A percentile compares a stretch with the other conserved stretches of the same genome.
Conservation (phyloP, 2,329 filamentous ascomycete genomes). For the Orbilia blumenaviensis region DNA sequence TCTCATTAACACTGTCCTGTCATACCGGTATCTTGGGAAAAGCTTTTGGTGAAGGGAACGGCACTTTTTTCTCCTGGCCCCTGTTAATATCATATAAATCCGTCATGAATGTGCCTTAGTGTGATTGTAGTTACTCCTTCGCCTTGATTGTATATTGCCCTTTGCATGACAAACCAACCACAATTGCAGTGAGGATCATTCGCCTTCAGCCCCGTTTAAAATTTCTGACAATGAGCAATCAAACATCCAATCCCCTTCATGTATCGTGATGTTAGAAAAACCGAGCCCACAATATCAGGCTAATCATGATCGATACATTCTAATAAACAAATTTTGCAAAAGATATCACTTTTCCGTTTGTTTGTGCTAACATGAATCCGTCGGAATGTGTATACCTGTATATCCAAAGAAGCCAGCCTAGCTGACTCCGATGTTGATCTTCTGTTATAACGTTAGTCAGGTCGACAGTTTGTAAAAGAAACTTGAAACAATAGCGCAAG, state of each 20-base stretch:
- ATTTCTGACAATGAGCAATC: constrained; percentile 44
- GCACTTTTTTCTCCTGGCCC: neutral
- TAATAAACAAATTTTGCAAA: too few species aligned
- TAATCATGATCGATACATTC: neutral
- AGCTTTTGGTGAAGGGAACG: constrained; percentile 13
- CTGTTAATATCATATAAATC: constrained; percentile 40
- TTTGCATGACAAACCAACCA: constrained; percentile 49
- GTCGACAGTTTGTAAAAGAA: neutral
- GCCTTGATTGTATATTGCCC: constrained; percentile 48
- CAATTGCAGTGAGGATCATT: constrained; percentile 30
- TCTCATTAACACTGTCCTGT: constrained; percentile 33
- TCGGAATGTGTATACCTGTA: neutral
- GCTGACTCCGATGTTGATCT: neutral
- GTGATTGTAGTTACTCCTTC: constrained; percentile 45
- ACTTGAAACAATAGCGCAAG: constrained; percentile 2
- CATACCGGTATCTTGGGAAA: constrained; percentile 33
- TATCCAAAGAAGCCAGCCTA: neutral
- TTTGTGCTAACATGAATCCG: neutral
- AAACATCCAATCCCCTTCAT: constrained; percentile 34
- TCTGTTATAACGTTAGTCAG: neutral
- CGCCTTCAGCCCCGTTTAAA: constrained; percentile 39
- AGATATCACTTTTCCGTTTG: neutral
- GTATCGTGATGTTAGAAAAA: neutral
- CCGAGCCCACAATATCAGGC: neutral
- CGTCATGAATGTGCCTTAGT: constrained; percentile 41